Evolutionary conservation across 495 filamentous ascomycete species (phyloP).

Genomic region (Talaromyces liani): DNA sequence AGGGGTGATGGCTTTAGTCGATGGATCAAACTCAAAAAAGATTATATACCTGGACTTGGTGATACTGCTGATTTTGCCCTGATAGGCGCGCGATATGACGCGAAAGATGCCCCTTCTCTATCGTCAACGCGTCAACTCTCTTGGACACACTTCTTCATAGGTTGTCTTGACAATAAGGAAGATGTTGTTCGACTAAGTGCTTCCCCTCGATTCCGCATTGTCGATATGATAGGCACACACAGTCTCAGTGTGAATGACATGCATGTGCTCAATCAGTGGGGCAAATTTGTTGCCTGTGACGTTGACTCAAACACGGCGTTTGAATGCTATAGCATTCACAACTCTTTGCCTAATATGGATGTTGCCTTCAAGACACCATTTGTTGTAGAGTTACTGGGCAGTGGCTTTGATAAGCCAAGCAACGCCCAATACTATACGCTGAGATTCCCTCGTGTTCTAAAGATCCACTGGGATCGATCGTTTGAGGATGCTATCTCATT

Average conservation of each 20-base stretch:
- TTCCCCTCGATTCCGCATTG: constrained; percentile 54
- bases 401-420: constrained; percentile 55
- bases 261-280: constrained; percentile 43
- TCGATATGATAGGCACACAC: constrained; percentile 47
- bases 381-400: constrained; percentile 56
- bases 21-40: constrained; percentile 84
- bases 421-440: constrained; percentile 51
- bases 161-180: constrained; percentile 66
- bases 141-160: constrained; percentile 77
- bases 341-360: constrained; percentile 25
- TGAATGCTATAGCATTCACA: constrained; percentile 24
- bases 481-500: constrained; percentile 50
- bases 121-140: constrained; percentile 39
- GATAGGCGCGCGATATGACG: constrained; percentile 61
- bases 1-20: constrained; percentile 31
- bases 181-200: constrained; percentile 44
- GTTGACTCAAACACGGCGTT: constrained; percentile 22
- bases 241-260: constrained; percentile 44
- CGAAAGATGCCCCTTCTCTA: constrained; percentile 41
- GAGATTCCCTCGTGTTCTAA: constrained; percentile 56
- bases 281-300: constrained; percentile 29
- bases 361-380: constrained; percentile 54
- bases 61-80: constrained; percentile 78
- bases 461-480: constrained; percentile 52
- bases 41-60: constrained; percentile 74